A percentile compares a stretch with the other conserved stretches of the same genome.
Conservation (phyloP, 495 filamentous ascomycete genomes). For the Eremomyces bilateralis region DNA sequence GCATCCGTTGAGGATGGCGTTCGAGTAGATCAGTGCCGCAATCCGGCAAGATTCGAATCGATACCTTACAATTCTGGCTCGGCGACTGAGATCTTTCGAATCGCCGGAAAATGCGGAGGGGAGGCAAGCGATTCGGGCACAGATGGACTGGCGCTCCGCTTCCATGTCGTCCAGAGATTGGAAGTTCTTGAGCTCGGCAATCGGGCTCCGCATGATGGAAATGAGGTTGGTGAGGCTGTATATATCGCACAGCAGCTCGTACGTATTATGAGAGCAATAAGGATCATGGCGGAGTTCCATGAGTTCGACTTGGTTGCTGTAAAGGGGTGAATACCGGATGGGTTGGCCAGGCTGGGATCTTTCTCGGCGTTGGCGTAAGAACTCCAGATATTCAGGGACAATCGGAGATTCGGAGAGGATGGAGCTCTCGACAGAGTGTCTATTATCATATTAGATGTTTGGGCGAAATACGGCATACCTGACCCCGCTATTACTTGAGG, state of each 20-base stretch:
- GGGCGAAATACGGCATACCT: neutral
- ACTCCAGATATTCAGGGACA: too few relatives aligned
- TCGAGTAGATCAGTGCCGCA: neutral
- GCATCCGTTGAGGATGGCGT: neutral
- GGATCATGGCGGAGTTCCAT: too few relatives aligned
- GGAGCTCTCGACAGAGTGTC: neutral
- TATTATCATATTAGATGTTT: neutral
- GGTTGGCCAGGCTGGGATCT: too few relatives aligned
- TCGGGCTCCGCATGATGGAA: neutral
- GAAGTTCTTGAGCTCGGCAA: neutral
- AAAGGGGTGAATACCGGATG: too few relatives aligned
- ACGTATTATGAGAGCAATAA: slow-evolving; percentile 4
- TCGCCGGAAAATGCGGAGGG: too few relatives aligned
- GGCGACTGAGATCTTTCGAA: neutral
- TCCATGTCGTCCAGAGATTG: neutral
- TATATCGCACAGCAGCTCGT: slow-evolving; percentile 6
- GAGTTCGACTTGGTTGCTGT: too few relatives aligned
- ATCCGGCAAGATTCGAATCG: neutral
- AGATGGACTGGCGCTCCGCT: neutral
- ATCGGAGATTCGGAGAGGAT: neutral
- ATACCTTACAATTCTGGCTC: neutral
- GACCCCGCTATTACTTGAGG: neutral
- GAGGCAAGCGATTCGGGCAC: neutral
- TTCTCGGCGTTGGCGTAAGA: too few relatives aligned
- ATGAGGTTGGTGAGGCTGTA: slow-evolving; percentile 8